These are phyloP conservation scores for Debaryomyces castellii DNA, from an alignment of 805 yeast genomes.

Conservation along the genomic window DNA sequence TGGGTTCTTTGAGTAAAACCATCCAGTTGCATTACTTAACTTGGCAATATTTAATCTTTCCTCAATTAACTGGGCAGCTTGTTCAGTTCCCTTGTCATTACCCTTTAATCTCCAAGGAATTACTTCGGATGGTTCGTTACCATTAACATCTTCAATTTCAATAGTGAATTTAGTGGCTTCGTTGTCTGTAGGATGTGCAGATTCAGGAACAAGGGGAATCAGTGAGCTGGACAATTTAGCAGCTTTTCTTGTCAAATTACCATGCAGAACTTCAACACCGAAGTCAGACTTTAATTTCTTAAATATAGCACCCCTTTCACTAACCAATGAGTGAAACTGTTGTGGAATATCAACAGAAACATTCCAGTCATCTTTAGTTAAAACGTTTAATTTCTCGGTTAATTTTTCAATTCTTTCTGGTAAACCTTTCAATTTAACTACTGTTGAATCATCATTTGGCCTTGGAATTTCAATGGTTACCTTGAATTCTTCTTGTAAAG, in stretches of 20 bases:
- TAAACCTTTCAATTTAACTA: slow-evolving; percentile 59
- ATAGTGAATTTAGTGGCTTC: slow-evolving; percentile 46
- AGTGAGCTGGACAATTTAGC: slow-evolving; percentile 44
- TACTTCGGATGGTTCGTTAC: slow-evolving; percentile 4
- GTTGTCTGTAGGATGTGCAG: slow-evolving; percentile 41
- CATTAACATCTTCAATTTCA: slow-evolving; percentile 18
- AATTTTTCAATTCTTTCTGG: slow-evolving; percentile 66
- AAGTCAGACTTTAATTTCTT: slow-evolving; percentile 52
- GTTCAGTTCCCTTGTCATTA: slow-evolving; percentile 44
- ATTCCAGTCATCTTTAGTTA: slow-evolving; percentile 61
- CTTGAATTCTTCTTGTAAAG: slow-evolving; percentile 65
- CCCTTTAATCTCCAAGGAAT: slow-evolving; percentile 75
- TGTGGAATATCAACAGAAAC: slow-evolving; percentile 58
- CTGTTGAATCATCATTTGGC: slow-evolving; percentile 48
- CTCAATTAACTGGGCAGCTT: slow-evolving; percentile 53
- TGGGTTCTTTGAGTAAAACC: slow-evolving; percentile 57
- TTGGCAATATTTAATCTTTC: slow-evolving; percentile 48
- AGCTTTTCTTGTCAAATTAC: slow-evolving; percentile 50
- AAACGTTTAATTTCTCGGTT: slow-evolving; percentile 55
- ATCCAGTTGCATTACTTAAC: slow-evolving; percentile 51
- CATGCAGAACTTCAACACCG: slow-evolving; percentile 61
- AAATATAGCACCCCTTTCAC: slow-evolving; percentile 65
- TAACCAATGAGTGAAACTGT: slow-evolving; percentile 54
- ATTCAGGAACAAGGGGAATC: slow-evolving; percentile 48
- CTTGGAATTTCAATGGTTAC: slow-evolving; percentile 70